A percentile compares a stretch with the other conserved stretches of the same genome.
Conservation (phyloP, 129 eudicot species). For the Artemisia tridentata region DNA sequence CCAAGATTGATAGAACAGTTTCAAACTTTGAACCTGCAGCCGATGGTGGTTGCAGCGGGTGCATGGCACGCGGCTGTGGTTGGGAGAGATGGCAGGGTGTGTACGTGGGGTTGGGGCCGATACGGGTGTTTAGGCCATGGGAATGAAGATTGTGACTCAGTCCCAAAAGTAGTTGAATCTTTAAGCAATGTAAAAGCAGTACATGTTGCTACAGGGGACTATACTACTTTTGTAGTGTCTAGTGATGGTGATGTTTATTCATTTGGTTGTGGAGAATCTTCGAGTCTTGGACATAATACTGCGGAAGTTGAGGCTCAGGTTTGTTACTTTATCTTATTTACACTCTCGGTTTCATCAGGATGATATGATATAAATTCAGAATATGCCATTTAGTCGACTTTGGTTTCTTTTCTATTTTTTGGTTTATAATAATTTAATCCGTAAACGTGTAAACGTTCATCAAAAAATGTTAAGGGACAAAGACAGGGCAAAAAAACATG, state of each 20-base stretch:
- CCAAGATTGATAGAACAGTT: conserved; percentile 86
- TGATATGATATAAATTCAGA: too few species aligned
- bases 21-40: conserved; percentile 71
- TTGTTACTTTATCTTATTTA: not conserved
- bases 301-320: conserved; percentile 77
- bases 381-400: too few species aligned
- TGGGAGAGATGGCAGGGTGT: conserved; percentile 90
- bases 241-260: conserved; percentile 83
- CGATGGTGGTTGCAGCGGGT: conserved; percentile 90
- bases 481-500: too few species aligned
- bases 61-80: conserved; percentile 99
- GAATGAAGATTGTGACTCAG: conserved; percentile 87
- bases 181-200: conserved; percentile 79
- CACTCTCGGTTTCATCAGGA: too few species aligned
- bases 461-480: too few species aligned
- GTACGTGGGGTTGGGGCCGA: conserved; percentile 97
- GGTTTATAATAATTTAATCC: too few species aligned
- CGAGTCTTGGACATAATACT: conserved; percentile 84
- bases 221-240: conserved; percentile 89
- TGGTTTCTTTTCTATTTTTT: too few species aligned
- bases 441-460: too few species aligned
- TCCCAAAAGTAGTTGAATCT: conserved; percentile 87
- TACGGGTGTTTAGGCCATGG: conserved; percentile 97
- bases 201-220: conserved; percentile 96
- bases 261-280: conserved; percentile 94